Evolutionary conservation across 164 flowering plant genomes (phyloP).

Genomic region (Santalum album): DNA sequence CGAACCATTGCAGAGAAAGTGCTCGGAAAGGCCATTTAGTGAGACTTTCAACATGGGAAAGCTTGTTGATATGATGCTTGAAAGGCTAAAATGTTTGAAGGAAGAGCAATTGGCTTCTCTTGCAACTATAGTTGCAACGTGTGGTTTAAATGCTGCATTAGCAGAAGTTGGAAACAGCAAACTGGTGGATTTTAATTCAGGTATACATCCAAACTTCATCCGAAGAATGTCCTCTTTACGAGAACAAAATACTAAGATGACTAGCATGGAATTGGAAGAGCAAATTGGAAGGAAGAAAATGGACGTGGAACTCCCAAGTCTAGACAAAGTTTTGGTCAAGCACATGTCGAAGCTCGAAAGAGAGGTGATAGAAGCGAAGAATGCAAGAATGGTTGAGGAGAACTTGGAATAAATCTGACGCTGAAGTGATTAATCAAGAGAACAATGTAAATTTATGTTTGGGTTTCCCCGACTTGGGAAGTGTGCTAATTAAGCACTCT

Average conservation of each 20-base stretch:
- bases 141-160: conserved; percentile 84
- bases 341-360: conserved; percentile 73
- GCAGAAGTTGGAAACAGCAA: conserved; percentile 45
- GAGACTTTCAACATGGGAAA: conserved; percentile 22
- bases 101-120: conserved; percentile 89
- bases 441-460: conserved; percentile 7
- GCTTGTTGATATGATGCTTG: conserved; percentile 70
- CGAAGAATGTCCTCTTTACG: conserved; percentile 20
- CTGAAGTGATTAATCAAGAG: conserved; percentile 1
- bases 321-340: conserved; percentile 82
- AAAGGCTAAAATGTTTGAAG: conserved; percentile 59
- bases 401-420: conserved; percentile 6
- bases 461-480: conserved; percentile 41
- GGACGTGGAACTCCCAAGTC: conserved; percentile 53
- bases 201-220: conserved; percentile 9
- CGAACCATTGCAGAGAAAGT: conserved; percentile 3
- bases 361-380: conserved; percentile 83
- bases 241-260: conserved; percentile 8
- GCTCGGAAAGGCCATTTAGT: conserved; percentile 25
- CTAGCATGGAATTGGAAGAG: conserved; percentile 12
- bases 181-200: conserved; percentile 15
- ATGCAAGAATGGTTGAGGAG: conserved; percentile 19
- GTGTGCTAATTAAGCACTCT: conserved; percentile 50
- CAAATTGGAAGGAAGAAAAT: conserved; percentile 25
- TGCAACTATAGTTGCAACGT: conserved; percentile 92